Conservation (phyloP, 805 yeast genomes). For the Metschnikowia kunwiensis region DNA sequence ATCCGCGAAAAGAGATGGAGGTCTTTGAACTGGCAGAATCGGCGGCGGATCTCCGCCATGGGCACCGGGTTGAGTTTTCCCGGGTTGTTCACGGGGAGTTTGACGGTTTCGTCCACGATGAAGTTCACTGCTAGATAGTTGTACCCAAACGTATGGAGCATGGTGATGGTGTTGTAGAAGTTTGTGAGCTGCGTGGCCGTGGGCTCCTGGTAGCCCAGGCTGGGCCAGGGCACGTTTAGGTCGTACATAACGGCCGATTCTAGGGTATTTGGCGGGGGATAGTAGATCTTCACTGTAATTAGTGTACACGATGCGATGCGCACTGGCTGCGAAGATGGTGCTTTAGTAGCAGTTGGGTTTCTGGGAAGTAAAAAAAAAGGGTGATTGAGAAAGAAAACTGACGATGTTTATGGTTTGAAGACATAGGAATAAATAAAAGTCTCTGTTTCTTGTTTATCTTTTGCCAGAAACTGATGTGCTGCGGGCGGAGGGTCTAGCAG, state of each 20-base stretch:
- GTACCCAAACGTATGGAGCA: conserved; percentile 62
- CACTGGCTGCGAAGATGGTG: not conserved
- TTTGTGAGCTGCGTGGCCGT: conserved; percentile 39
- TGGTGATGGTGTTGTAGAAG: conserved; percentile 49
- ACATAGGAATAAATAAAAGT: too few species aligned
- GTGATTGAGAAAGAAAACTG: too few species aligned
- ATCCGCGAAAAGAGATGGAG: conserved; percentile 58
- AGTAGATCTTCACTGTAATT: too few species aligned
- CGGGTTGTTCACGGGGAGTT: conserved; percentile 47
- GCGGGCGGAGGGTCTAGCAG: too few species aligned
- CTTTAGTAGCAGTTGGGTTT: not conserved
- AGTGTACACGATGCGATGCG: not conserved
- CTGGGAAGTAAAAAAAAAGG: too few species aligned
- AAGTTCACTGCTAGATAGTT: conserved; percentile 76
- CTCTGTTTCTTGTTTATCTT: too few species aligned
- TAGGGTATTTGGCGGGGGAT: too few species aligned
- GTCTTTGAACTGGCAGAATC: conserved; percentile 29
- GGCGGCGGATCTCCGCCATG: conserved; percentile 27
- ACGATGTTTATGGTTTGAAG: too few species aligned
- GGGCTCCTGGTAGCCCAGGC: conserved; percentile 45
- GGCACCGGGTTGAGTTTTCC: conserved; percentile 47
- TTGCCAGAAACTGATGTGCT: too few species aligned
- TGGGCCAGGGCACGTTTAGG: conserved; percentile 74
- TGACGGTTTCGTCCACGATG: conserved; percentile 47
- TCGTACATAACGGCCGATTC: too few species aligned